Conservation (phyloP, 116 monocot species). For the Papilionanthe hybrid region DNA sequence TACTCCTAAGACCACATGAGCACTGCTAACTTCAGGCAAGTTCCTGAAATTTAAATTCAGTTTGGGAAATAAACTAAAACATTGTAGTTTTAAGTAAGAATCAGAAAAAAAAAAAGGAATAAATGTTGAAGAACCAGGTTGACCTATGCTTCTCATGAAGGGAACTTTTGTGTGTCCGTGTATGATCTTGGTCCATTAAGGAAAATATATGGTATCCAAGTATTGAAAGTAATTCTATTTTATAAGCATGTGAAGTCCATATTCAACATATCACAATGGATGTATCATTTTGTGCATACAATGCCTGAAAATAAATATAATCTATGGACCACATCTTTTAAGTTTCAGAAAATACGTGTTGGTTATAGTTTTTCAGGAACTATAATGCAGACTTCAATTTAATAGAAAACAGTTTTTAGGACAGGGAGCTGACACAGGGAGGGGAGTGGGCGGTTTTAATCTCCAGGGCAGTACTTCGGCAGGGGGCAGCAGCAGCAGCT, state of each 20-base stretch:
- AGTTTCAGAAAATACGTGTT: not conserved
- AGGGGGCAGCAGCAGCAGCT: too few species aligned
- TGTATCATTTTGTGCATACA: not conserved
- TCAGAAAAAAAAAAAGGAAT: not conserved
- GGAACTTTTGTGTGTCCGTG: not conserved
- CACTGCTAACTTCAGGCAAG: constrained; percentile 83
- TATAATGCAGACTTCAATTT: not conserved
- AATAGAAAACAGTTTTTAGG: too few species aligned
- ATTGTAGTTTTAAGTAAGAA: not conserved
- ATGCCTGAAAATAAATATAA: not conserved
- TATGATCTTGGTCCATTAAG: not conserved
- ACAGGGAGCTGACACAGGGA: too few species aligned
- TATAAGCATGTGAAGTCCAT: not conserved
- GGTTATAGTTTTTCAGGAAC: not conserved
- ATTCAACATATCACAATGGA: not conserved
- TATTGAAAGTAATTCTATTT: not conserved
- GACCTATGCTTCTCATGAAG: not conserved
- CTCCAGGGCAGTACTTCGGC: too few species aligned
- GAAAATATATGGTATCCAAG: not conserved
- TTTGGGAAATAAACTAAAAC: not conserved
- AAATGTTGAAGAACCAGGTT: not conserved
- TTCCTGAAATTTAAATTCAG: constrained; percentile 36
- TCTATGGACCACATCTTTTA: not conserved
- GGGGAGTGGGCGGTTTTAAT: too few species aligned
- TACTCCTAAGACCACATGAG: constrained; percentile 81